phyloP scores from a whole-genome alignment of 768 basidiomycete species.

The Strobilomyces confusus region DNA sequence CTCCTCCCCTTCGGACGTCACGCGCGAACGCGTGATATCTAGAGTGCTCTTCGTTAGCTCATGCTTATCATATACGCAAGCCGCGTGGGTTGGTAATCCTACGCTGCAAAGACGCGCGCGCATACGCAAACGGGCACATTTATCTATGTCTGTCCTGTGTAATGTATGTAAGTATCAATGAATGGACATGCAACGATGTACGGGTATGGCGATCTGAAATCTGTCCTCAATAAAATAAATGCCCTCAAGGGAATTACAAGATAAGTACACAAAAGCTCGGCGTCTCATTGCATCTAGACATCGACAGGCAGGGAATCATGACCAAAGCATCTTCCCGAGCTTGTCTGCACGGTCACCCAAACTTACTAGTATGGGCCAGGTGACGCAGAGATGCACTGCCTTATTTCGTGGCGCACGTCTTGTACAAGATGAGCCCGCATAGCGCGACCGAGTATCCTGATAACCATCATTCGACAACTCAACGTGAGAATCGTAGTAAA shows the following conservation, averaged over 20 bases:
- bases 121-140: no score
- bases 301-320: not conserved
- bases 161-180: conserved; percentile 10
- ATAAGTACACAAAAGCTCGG: not conserved
- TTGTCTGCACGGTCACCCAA: not conserved
- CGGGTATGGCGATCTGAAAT: not conserved
- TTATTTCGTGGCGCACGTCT: conserved; percentile 65
- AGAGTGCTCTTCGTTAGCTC: no score
- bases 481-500: not conserved
- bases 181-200: conserved; percentile 1
- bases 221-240: not conserved
- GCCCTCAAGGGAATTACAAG: not conserved
- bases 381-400: not conserved
- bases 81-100: no score
- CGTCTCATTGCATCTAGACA: not conserved
- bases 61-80: no score
- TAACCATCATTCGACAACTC: not conserved
- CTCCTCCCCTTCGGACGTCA: not conserved
- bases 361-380: not conserved
- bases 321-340: not conserved
- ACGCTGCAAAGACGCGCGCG: no score
- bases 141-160: not conserved
- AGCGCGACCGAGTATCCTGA: conserved; percentile 86
- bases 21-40: no score
- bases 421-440: conserved; percentile 80